phyloP scores from a whole-genome alignment of 805 yeast genomes.

The Lipomyces chichibuensis region DNA sequence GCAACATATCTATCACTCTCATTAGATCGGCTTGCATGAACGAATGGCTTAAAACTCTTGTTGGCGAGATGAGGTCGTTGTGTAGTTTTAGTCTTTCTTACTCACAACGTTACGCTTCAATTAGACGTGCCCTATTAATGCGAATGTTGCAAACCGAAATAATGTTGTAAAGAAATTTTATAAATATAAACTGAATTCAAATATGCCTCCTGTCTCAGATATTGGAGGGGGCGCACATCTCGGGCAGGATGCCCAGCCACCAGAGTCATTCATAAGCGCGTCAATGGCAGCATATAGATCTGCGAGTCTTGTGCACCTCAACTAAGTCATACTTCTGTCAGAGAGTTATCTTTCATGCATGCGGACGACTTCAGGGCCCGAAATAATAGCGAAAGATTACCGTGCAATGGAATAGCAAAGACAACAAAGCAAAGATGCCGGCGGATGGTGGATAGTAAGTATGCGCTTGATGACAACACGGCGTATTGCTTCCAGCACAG shows the following conservation, averaged over 20 bases:
- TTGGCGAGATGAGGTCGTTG: neutral
- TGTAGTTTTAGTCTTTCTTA: neutral
- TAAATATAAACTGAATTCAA: neutral
- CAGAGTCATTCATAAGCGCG: too few relatives aligned
- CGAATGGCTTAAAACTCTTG: neutral
- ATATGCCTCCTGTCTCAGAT: neutral
- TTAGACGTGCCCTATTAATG: neutral
- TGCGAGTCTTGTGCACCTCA: too few relatives aligned
- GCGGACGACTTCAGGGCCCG: too few relatives aligned
- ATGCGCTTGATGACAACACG: neutral
- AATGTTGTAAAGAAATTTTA: neutral
- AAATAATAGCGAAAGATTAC: neutral
- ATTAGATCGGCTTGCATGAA: neutral
- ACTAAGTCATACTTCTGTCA: too few relatives aligned
- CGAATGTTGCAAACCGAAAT: neutral
- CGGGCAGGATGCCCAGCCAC: too few relatives aligned
- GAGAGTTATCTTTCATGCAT: too few relatives aligned
- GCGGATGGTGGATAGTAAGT: neutral
- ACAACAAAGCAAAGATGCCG: conserved; percentile 21
- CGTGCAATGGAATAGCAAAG: conserved; percentile 22
- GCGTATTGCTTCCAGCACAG: conserved; percentile 17
- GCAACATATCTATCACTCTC: neutral
- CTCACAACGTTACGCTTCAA: neutral
- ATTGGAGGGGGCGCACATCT: neutral
- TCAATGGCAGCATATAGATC: too few relatives aligned